Evolutionary conservation across 257 asterid genomes (phyloP).

Genomic region (Nicotiana otophora): DNA sequence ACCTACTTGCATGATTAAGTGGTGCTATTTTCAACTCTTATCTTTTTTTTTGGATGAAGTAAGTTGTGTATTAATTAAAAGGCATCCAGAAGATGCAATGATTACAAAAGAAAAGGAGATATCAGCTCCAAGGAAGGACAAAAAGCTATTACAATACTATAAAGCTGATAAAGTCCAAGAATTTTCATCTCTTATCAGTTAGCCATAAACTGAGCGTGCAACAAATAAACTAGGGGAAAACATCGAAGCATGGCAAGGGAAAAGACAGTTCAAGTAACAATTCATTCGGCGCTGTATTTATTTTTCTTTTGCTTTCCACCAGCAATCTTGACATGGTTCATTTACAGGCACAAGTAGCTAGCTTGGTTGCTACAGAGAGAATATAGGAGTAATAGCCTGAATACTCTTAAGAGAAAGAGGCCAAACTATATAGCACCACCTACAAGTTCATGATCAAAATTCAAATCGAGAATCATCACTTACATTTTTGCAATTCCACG

Average conservation of each 20-base stretch:
- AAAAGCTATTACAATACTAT: too few species aligned
- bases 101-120: too few species aligned
- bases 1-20: neutral
- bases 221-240: neutral
- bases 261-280: neutral
- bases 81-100: too few species aligned
- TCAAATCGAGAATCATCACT: slow-evolving; percentile 18
- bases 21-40: neutral
- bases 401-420: neutral
- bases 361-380: neutral
- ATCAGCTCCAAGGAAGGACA: too few species aligned
- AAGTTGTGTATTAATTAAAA: too few species aligned
- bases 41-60: too few species aligned
- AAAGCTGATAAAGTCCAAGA: too few species aligned
- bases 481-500: slow-evolving; percentile 63
- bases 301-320: neutral
- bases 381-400: neutral
- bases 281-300: neutral
- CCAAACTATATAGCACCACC: neutral
- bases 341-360: neutral
- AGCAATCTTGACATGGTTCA: neutral
- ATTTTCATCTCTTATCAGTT: neutral
- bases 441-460: neutral
- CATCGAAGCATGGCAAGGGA: neutral
- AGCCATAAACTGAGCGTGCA: neutral